Conservation (phyloP, 441 rosid genomes). For the Pelargonium australe region DNA sequence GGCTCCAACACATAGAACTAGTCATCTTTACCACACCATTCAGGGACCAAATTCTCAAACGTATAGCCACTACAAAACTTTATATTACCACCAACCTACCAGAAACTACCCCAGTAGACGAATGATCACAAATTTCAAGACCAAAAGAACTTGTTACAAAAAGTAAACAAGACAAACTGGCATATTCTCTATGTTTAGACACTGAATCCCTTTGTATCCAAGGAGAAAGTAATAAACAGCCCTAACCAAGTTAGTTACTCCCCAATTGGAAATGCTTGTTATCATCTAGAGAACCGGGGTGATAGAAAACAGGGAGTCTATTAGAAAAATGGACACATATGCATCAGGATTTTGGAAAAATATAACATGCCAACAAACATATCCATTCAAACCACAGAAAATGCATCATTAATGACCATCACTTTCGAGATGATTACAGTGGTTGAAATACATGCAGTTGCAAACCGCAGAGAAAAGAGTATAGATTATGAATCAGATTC, state of each 20-base stretch:
- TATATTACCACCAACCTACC: not conserved
- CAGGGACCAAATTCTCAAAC: not conserved
- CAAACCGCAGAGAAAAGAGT: not conserved
- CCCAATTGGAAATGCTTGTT: not conserved
- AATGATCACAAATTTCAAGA: not conserved
- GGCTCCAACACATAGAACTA: not conserved
- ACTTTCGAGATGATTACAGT: not conserved
- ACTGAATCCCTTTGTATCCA: not conserved
- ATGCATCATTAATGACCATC: not conserved
- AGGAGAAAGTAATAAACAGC: not conserved
- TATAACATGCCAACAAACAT: not conserved
- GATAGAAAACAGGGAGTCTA: not conserved
- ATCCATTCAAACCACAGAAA: not conserved
- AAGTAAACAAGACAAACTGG: not conserved
- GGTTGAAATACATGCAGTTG: not conserved
- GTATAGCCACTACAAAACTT: not conserved
- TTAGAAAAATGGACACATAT: not conserved
- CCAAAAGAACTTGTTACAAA: not conserved
- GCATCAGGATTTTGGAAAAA: not conserved
- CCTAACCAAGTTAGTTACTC: slow-evolving; percentile 4
- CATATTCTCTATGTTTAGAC: not conserved
- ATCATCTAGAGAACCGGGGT: not conserved
- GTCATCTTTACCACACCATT: not conserved
- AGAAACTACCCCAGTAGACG: too few relatives aligned
- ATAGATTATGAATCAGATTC: slow-evolving; percentile 16